Conservation (phyloP, 2,329 filamentous ascomycete species). For the Dendrostoma leiphaemia region DNA sequence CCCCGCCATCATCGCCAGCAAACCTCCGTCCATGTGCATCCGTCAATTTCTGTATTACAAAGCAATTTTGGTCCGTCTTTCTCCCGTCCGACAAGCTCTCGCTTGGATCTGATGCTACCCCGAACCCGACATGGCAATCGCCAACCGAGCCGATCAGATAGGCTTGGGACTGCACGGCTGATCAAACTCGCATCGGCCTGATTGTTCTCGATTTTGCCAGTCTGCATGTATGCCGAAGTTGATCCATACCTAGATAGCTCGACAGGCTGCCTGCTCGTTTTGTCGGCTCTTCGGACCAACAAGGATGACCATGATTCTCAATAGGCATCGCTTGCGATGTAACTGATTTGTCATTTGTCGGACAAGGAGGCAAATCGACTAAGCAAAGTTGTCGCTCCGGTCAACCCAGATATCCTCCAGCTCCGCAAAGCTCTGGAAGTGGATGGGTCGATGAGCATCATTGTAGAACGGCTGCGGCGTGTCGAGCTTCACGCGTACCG, state of each 20-base stretch:
- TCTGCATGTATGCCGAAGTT: not conserved
- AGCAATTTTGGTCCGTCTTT: not conserved
- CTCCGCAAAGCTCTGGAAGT: conserved; percentile 97
- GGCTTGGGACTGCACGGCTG: not conserved
- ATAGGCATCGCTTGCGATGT: no score
- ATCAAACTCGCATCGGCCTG: not conserved
- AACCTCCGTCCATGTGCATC: not conserved
- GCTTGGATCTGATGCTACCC: not conserved
- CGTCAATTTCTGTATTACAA: not conserved
- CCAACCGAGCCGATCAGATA: not conserved
- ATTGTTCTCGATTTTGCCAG: not conserved
- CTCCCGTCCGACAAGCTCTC: not conserved
- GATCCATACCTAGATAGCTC: no score
- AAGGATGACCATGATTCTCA: no score
- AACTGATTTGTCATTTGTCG: no score
- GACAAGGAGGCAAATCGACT: no score
- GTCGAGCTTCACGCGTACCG: conserved; percentile 89
- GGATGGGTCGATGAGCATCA: conserved; percentile 84
- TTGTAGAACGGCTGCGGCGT: conserved; percentile 89
- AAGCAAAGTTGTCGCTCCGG: conserved; percentile 89
- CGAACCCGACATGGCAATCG: not conserved
- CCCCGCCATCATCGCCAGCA: conserved; percentile 2
- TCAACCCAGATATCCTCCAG: conserved; percentile 97
- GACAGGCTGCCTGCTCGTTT: no score
- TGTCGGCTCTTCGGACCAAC: no score